A percentile compares a stretch with the other conserved stretches of the same genome.
Conservation (phyloP, 2,329 filamentous ascomycete genomes). For the Teratosphaeria gauchensis region DNA sequence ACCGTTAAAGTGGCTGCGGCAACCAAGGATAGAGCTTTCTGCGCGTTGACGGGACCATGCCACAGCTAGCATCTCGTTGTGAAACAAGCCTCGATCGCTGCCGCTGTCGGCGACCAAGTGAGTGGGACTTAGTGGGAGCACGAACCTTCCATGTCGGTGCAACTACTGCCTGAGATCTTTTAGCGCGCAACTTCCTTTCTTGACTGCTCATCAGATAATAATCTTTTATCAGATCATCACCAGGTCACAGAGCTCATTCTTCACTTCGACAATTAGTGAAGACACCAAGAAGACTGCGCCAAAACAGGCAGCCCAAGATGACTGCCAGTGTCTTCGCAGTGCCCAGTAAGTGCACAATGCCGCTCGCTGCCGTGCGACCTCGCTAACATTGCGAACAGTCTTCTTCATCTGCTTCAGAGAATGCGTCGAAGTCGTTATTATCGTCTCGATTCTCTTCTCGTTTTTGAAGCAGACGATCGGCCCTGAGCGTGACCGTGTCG, state of each 20-base stretch:
- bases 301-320: constrained; percentile 27
- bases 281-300: background rate
- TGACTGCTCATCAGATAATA: background rate
- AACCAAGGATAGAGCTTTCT: background rate
- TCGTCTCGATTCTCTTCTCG: constrained; percentile 76
- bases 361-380: background rate
- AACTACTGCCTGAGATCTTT: background rate
- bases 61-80: background rate
- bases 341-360: constrained; percentile 37
- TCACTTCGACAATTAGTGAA: background rate
- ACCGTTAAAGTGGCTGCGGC: background rate
- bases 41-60: background rate
- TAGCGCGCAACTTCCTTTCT: background rate
- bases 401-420: constrained; percentile 91
- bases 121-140: background rate
- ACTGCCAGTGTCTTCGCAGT: constrained; percentile 65
- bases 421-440: constrained; percentile 70
- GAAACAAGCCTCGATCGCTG: background rate
- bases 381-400: constrained; percentile 33
- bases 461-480: constrained; percentile 76
- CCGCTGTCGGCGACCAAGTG: background rate
- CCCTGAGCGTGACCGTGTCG: constrained; percentile 42
- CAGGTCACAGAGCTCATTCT: background rate
- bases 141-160: background rate
- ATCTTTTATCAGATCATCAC: background rate